phyloP scores from a whole-genome alignment of 2,329 filamentous ascomycete genomes.

The Aspergillus sp. region DNA sequence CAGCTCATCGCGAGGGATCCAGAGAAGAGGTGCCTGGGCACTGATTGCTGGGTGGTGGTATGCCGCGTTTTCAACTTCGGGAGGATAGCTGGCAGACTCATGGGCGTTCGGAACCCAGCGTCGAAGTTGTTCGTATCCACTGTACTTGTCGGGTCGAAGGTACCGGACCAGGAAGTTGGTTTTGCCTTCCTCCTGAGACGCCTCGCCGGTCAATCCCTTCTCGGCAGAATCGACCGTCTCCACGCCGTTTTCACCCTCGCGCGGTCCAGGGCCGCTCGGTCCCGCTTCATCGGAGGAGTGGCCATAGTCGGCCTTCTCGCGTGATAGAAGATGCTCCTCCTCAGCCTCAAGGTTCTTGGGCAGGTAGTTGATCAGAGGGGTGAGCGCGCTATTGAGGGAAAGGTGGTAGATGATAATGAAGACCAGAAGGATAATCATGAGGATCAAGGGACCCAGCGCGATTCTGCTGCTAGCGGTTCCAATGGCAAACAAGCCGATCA shows the following conservation, averaged over 20 bases:
- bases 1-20: slow-evolving; percentile 75
- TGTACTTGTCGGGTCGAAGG: slow-evolving; percentile 74
- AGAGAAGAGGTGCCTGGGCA: slow-evolving; percentile 66
- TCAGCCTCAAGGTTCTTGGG: slow-evolving; percentile 69
- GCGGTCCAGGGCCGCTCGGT: slow-evolving; percentile 10
- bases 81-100: slow-evolving; percentile 59
- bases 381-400: slow-evolving; percentile 67
- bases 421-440: slow-evolving; percentile 75
- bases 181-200: slow-evolving; percentile 31
- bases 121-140: slow-evolving; percentile 70
- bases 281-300: slow-evolving; percentile 15
- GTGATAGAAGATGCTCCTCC: slow-evolving; percentile 49
- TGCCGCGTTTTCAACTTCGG: slow-evolving; percentile 63
- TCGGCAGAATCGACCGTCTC: slow-evolving; percentile 36
- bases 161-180: slow-evolving; percentile 51
- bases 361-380: slow-evolving; percentile 74
- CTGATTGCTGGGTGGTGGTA: slow-evolving; percentile 72
- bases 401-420: slow-evolving; percentile 76
- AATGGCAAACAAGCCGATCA: slow-evolving; percentile 81
- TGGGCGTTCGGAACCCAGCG: slow-evolving; percentile 63
- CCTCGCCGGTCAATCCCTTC: slow-evolving; percentile 31
- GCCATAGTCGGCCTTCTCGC: slow-evolving; percentile 26
- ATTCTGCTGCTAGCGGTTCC: slow-evolving; percentile 61
- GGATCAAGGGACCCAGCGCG: slow-evolving; percentile 66
- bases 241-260: slow-evolving; percentile 23